A percentile compares a stretch with the other conserved stretches of the same genome.
phyloP scores from a whole-genome alignment of 805 yeast species.

The Sugiyamaella floridensis region DNA sequence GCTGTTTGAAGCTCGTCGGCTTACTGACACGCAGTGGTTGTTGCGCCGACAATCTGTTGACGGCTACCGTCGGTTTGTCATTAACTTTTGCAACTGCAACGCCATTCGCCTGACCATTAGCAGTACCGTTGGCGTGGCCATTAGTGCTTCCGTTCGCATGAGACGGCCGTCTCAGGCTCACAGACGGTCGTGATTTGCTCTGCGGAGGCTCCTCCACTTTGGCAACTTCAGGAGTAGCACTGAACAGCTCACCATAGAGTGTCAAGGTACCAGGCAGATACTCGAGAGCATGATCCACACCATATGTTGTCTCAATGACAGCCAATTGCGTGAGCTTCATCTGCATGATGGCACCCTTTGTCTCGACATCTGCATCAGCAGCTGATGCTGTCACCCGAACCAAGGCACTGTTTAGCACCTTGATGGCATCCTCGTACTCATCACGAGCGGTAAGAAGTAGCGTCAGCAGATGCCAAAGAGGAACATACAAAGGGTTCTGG shows the following conservation, averaged over 20 bases:
- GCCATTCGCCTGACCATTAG: conserved; percentile 37
- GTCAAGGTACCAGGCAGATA: conserved; percentile 60
- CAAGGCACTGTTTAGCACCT: conserved; percentile 48
- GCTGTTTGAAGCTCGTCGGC: conserved; percentile 27
- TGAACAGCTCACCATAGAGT: conserved; percentile 46
- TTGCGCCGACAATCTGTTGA: no score
- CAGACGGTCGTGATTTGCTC: not conserved
- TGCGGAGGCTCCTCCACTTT: not conserved
- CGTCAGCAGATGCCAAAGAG: conserved; percentile 61
- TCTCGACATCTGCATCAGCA: conserved; percentile 17
- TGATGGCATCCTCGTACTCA: conserved; percentile 47
- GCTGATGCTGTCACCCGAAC: conserved; percentile 18
- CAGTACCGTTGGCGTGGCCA: conserved; percentile 17
- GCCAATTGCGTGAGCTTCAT: conserved; percentile 70
- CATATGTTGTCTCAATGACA: conserved; percentile 55
- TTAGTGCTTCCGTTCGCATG: not conserved
- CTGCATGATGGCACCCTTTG: conserved; percentile 47
- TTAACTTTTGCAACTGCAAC: conserved; percentile 26
- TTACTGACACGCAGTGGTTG: conserved; percentile 10
- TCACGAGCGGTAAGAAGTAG: conserved; percentile 59
- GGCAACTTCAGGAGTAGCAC: conserved; percentile 2
- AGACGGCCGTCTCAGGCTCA: not conserved
- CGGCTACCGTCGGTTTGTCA: no score
- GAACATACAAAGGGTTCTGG: conserved; percentile 46
- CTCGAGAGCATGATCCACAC: conserved; percentile 53